These are phyloP conservation scores for Brassica carinata DNA, from an alignment of 345 rosid species.

Conservation along the genomic window DNA sequence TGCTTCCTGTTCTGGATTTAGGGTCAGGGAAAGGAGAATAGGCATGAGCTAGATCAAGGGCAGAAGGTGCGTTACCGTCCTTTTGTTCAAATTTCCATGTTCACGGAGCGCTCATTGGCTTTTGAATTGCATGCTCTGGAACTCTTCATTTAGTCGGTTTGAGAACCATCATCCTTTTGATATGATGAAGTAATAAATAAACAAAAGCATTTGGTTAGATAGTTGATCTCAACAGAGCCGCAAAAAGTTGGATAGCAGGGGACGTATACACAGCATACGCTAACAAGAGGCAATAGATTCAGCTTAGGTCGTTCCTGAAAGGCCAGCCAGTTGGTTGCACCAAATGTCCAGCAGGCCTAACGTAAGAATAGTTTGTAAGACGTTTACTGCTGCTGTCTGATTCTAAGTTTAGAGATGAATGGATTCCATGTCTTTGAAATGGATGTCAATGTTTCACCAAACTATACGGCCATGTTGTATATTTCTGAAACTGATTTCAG, in stretches of 20 bases:
- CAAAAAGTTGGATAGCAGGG: neutral
- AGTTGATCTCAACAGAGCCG: neutral
- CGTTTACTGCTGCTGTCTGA: conserved; percentile 32
- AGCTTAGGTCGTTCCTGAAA: conserved; percentile 62
- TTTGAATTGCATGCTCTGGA: conserved; percentile 46
- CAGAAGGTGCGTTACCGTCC: conserved; percentile 65
- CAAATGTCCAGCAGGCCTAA: conserved; percentile 43
- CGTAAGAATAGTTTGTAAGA: conserved; percentile 44
- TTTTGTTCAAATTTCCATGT: no score
- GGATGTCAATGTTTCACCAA: neutral
- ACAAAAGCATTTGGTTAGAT: neutral
- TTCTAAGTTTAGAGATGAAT: neutral
- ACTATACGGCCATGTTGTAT: neutral
- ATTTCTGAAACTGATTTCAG: neutral
- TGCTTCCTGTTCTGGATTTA: conserved; percentile 47
- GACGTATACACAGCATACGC: neutral
- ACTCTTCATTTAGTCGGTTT: conserved; percentile 44
- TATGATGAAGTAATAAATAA: neutral
- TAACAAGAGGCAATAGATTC: conserved; percentile 53
- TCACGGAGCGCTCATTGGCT: conserved; percentile 37
- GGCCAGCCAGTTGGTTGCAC: conserved; percentile 42
- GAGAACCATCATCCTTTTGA: conserved; percentile 47
- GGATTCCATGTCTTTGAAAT: neutral
- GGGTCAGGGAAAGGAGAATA: conserved; percentile 43
- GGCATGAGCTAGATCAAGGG: conserved; percentile 74